A percentile compares a stretch with the other conserved stretches of the same genome.
Evolutionary conservation across 805 yeast genomes (phyloP).

Genomic region (Yamadazyma nakazawae): DNA sequence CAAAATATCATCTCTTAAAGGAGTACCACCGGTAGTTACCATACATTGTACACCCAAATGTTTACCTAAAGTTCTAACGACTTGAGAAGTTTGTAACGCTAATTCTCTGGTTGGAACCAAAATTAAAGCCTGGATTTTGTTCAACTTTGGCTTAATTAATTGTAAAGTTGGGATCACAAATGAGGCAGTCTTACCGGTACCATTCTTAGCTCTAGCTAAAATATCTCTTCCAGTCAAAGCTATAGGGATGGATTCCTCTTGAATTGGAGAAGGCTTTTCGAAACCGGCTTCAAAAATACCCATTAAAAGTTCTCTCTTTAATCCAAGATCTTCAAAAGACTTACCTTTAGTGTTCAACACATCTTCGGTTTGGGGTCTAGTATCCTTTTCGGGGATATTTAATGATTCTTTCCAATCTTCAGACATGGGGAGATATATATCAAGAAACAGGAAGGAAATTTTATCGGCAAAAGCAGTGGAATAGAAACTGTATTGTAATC

Average conservation of each 20-base stretch:
- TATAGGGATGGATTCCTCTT: conserved; percentile 94
- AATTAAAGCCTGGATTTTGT: conserved; percentile 86
- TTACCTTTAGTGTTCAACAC: conserved; percentile 88
- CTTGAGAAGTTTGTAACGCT: conserved; percentile 96
- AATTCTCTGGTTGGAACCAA: conserved; percentile 97
- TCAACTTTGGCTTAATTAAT: conserved; percentile 76
- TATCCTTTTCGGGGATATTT: conserved; percentile 77
- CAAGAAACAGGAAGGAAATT: background rate
- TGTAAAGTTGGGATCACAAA: conserved; percentile 92
- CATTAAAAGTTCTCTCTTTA: conserved; percentile 92
- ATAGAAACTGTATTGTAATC: background rate
- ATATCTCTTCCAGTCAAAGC: conserved; percentile 95
- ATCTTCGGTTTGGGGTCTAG: conserved; percentile 97
- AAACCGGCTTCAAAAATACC: conserved; percentile 99
- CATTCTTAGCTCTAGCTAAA: conserved; percentile 96
- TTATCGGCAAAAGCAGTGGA: background rate
- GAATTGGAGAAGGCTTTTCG: conserved; percentile 97
- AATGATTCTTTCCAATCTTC: conserved; percentile 65
- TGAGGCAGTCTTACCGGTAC: conserved; percentile 98
- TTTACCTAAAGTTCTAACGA: conserved; percentile 91
- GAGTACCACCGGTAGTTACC: conserved; percentile 99
- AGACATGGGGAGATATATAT: conserved; percentile 2
- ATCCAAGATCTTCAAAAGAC: conserved; percentile 85
- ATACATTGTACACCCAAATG: conserved; percentile 89
- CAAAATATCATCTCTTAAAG: conserved; percentile 87